These are phyloP conservation scores for Diaporthe capsici DNA, from an alignment of 2,329 filamentous ascomycete species.

Conservation along the genomic window DNA sequence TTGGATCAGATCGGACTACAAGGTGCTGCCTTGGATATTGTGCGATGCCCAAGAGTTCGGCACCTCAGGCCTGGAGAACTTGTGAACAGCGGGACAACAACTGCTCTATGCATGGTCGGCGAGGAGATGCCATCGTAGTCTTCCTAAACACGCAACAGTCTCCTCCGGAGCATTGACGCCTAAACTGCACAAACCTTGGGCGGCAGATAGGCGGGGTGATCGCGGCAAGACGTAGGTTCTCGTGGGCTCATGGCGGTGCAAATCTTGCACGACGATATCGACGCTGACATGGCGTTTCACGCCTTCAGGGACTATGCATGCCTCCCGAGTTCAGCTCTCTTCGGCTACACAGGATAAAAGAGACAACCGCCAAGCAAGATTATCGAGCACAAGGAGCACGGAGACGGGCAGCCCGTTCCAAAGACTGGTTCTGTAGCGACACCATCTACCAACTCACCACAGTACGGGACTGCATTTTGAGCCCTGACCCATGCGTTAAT, in stretches of 20 bases:
- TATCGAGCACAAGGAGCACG: slow-evolving; percentile 13
- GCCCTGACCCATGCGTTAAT: slow-evolving; percentile 11
- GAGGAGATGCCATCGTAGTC: neutral
- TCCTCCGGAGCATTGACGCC: slow-evolving; percentile 1
- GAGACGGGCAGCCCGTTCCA: neutral
- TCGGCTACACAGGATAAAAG: neutral
- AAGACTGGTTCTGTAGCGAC: neutral
- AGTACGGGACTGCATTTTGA: neutral
- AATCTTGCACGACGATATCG: neutral
- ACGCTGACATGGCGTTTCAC: slow-evolving; percentile 38
- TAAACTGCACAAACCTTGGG: neutral
- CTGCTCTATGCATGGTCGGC: neutral
- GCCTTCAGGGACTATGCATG: slow-evolving; percentile 38
- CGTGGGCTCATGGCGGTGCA: neutral
- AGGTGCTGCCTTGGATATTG: neutral
- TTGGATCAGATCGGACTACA: slow-evolving; percentile 9
- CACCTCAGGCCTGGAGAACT: neutral
- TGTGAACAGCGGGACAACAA: neutral
- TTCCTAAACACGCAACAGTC: neutral
- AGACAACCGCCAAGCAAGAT: slow-evolving; percentile 9
- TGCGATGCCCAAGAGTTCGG: neutral
- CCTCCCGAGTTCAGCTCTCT: slow-evolving; percentile 30
- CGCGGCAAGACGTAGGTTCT: neutral
- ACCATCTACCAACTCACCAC: neutral
- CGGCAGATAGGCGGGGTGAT: slow-evolving; percentile 6